These are phyloP conservation scores for Deuterostichococcus epilithicus DNA, from an alignment of 139 green algal species.

Conservation along the genomic window DNA sequence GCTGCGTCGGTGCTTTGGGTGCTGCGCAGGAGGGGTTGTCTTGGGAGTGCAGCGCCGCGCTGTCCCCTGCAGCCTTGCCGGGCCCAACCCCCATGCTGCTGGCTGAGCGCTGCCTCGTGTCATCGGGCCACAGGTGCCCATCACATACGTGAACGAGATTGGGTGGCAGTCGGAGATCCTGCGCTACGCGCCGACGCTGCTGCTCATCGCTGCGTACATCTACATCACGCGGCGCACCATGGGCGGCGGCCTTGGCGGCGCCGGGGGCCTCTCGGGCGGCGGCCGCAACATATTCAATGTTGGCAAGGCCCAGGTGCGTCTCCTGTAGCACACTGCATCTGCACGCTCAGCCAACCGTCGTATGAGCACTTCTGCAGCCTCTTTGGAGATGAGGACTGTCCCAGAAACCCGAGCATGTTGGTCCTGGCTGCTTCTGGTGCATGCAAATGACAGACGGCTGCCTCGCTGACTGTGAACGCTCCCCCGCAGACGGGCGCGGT, in stretches of 20 bases:
- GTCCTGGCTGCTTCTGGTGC: no score
- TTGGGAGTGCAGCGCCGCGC: no score
- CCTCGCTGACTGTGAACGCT: no score
- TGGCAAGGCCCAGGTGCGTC: conserved; percentile 63
- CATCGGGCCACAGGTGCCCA: conserved; percentile 60
- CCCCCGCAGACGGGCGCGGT: conserved; percentile 46
- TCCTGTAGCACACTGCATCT: not conserved
- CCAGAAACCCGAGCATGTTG: no score
- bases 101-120: no score
- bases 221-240: conserved; percentile 80
- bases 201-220: conserved; percentile 87
- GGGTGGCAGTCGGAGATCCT: conserved; percentile 69
- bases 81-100: not conserved
- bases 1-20: no score
- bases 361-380: no score
- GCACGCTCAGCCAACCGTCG: no score
- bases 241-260: conserved; percentile 45
- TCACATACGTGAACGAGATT: conserved; percentile 74
- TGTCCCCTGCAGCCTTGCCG: no score
- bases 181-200: conserved; percentile 81
- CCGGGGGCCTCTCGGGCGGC: conserved; percentile 37
- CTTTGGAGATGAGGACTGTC: no score
- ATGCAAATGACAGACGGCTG: no score
- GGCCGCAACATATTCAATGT: conserved; percentile 87
- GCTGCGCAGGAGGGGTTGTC: no score